phyloP scores from a whole-genome alignment of 805 yeast genomes.

The Lachancea lanzarotensis region DNA sequence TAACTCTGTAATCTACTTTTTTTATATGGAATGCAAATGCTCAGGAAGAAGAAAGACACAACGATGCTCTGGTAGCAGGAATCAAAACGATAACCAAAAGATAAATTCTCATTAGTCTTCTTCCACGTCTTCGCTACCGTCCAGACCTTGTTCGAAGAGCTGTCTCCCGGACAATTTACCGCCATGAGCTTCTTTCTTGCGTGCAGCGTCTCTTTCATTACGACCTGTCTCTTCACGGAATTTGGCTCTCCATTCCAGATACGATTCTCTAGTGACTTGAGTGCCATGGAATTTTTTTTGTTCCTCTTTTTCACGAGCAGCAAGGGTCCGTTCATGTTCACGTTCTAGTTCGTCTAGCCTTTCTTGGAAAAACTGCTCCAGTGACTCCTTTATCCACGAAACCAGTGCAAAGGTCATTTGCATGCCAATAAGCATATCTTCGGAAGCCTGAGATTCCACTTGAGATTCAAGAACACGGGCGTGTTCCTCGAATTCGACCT shows the following conservation, averaged over 20 bases:
- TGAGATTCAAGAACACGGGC: slow-evolving; percentile 26
- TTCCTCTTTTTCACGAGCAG: slow-evolving; percentile 68
- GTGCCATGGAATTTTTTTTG: slow-evolving; percentile 90
- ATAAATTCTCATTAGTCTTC: slow-evolving; percentile 30
- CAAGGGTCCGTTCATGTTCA: slow-evolving; percentile 50
- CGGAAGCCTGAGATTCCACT: slow-evolving; percentile 36
- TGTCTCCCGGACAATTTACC: slow-evolving; percentile 84
- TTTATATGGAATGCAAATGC: slow-evolving; percentile 5
- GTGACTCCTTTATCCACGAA: slow-evolving; percentile 71
- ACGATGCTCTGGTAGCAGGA: too few species aligned
- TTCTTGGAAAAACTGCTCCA: slow-evolving; percentile 60
- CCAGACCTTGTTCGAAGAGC: slow-evolving; percentile 86
- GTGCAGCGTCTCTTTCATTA: slow-evolving; percentile 49
- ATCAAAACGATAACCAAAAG: too few species aligned
- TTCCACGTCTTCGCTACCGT: slow-evolving; percentile 56
- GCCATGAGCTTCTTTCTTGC: slow-evolving; percentile 52
- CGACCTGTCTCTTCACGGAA: slow-evolving; percentile 71
- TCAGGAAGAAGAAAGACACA: not conserved
- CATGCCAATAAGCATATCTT: slow-evolving; percentile 75
- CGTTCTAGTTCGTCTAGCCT: slow-evolving; percentile 51
- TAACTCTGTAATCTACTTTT: slow-evolving; percentile 6
- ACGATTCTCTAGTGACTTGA: slow-evolving; percentile 75
- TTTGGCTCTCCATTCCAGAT: slow-evolving; percentile 57
- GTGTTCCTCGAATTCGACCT: slow-evolving; percentile 51
- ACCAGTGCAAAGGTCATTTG: slow-evolving; percentile 83